Percentiles rank a stretch among this genome's conserved stretches.
phyloP scores from a whole-genome alignment of 2,329 filamentous ascomycete genomes.

The Zelopaecilomyces penicillatus region DNA sequence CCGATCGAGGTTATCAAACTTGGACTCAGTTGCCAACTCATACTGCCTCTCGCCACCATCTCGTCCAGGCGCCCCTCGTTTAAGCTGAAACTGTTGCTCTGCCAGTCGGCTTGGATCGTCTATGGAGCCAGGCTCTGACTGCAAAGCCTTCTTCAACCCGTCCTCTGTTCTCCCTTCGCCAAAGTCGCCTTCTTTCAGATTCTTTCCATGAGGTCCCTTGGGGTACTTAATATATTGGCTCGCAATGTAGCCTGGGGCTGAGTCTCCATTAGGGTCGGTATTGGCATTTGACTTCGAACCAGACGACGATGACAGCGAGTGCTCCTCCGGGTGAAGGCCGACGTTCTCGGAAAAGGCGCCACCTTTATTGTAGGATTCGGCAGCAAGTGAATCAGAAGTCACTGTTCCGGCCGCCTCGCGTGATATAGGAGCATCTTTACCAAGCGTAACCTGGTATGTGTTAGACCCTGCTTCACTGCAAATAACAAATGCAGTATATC shows the following conservation, averaged over 20 bases:
- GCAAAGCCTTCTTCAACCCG: constrained; percentile 30
- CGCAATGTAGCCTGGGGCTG: constrained; percentile 31
- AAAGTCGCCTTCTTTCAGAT: constrained; percentile 30
- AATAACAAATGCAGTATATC: neutral
- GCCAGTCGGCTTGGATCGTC: constrained; percentile 39
- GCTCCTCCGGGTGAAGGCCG: constrained; percentile 26
- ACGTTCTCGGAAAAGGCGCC: constrained; percentile 56
- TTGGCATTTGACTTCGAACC: constrained; percentile 29
- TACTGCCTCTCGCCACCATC: constrained; percentile 19
- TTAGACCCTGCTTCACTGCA: neutral
- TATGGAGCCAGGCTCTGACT: constrained; percentile 36
- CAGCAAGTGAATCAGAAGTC: constrained; percentile 63
- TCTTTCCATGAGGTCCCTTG: constrained; percentile 33
- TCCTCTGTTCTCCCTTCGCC: constrained; percentile 25
- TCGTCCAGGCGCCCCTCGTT: constrained; percentile 14
- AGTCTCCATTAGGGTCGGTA: constrained; percentile 10
- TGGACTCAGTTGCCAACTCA: constrained; percentile 16
- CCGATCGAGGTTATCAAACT: constrained; percentile 23
- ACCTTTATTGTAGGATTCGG: constrained; percentile 54
- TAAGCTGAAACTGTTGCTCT: constrained; percentile 32
- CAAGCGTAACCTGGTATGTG: constrained; percentile 34
- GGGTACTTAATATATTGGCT: constrained; percentile 26
- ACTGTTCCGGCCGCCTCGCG: constrained; percentile 58
- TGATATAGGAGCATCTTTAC: constrained; percentile 39
- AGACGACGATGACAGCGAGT: constrained; percentile 12